phyloP scores from a whole-genome alignment of 768 basidiomycete genomes.

The Suillus ampliporus region DNA sequence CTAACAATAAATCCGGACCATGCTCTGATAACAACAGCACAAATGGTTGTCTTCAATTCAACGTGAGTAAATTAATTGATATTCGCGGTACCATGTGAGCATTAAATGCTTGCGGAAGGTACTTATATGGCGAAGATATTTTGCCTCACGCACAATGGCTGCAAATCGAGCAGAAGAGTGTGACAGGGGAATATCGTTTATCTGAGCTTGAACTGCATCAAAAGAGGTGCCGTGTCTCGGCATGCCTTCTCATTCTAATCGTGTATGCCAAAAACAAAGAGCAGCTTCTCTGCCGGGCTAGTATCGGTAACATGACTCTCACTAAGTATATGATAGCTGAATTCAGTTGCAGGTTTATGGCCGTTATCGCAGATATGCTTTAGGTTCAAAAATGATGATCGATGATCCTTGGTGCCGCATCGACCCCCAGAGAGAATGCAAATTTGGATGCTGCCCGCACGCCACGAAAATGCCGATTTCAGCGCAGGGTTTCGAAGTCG shows the following conservation, averaged over 20 bases:
- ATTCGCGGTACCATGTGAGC: constrained; percentile 1
- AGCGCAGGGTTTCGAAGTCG: constrained; percentile 7
- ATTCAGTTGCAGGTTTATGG: not conserved
- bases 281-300: not conserved
- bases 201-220: not conserved
- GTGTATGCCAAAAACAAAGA: not conserved
- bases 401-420: not conserved
- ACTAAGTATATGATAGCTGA: not conserved
- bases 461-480: constrained; percentile 4
- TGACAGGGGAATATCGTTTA: not conserved
- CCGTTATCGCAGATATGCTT: not conserved
- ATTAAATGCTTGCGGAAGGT: not conserved
- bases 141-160: not conserved
- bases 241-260: not conserved
- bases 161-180: not conserved
- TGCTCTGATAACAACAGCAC: not conserved
- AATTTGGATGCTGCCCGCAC: not conserved
- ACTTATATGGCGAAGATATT: not conserved
- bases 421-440: not conserved
- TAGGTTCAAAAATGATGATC: not conserved
- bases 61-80: constrained; percentile 9
- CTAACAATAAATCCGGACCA: constrained; percentile 5
- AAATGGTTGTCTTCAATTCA: not conserved
- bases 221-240: not conserved
- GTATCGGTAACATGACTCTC: not conserved